Conservation (phyloP, 257 asterid species). For the Mentha longifolia region DNA sequence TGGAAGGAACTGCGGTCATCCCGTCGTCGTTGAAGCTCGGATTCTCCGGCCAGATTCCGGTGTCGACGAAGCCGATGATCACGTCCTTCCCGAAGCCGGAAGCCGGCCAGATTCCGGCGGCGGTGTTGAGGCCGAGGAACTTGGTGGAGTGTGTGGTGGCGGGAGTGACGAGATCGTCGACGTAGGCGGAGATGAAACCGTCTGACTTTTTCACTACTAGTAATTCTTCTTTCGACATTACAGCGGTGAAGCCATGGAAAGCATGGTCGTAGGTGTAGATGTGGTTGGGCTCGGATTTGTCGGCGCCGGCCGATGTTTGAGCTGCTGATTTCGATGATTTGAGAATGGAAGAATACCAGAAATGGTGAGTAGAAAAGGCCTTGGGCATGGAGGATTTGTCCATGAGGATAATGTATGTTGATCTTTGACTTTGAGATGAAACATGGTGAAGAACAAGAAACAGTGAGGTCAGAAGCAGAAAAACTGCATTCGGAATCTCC, state of each 20-base stretch:
- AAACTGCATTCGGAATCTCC: background rate
- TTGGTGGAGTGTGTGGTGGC: constrained; percentile 39
- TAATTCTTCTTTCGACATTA: constrained; percentile 18
- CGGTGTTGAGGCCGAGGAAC: constrained; percentile 38
- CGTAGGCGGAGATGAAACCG: constrained; percentile 33
- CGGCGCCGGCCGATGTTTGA: background rate
- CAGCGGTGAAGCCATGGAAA: constrained; percentile 39
- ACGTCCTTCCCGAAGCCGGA: constrained; percentile 46
- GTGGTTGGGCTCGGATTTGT: background rate
- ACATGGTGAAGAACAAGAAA: constrained; percentile 1
- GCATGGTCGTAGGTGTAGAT: constrained; percentile 37
- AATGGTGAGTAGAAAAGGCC: constrained; percentile 23
- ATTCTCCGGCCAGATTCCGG: constrained; percentile 54
- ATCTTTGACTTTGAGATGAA: constrained; percentile 28
- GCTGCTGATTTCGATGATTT: background rate
- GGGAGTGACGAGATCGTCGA: background rate
- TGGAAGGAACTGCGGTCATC: constrained; percentile 36
- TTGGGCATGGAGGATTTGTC: constrained; percentile 40
- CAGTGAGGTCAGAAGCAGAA: background rate
- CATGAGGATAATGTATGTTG: constrained; percentile 36
- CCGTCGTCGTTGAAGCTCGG: constrained; percentile 46
- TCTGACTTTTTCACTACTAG: constrained; percentile 28
- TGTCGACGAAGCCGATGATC: constrained; percentile 45
- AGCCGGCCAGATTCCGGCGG: constrained; percentile 49
- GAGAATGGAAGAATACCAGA: constrained; percentile 31